Evolutionary conservation across 2,329 filamentous ascomycete species (phyloP).

Genomic region (Trichoderma pleuroti): DNA sequence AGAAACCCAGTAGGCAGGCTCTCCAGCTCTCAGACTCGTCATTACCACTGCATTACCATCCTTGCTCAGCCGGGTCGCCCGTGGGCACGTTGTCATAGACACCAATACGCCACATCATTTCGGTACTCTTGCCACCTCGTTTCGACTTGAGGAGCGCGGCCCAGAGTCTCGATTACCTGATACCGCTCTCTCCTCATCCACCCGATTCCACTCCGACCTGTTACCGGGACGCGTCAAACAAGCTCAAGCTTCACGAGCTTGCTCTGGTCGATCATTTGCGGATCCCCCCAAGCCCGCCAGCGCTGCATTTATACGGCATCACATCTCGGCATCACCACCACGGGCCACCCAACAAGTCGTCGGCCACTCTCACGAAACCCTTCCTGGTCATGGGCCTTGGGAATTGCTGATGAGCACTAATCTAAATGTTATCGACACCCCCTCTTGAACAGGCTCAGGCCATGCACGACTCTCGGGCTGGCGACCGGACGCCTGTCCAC

Average conservation of each 20-base stretch:
- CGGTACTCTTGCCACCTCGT: slow-evolving; percentile 18
- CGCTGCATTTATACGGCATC: not conserved
- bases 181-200: not conserved
- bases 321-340: not conserved
- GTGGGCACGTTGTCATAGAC: not conserved
- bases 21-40: slow-evolving; percentile 1
- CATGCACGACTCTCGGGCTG: slow-evolving; percentile 35
- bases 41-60: not conserved
- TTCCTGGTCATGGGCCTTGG: slow-evolving; percentile 4
- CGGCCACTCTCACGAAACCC: not conserved
- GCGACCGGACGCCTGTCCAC: slow-evolving; percentile 37
- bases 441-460: slow-evolving; percentile 18
- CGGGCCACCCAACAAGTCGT: not conserved
- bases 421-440: slow-evolving; percentile 16
- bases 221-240: not conserved
- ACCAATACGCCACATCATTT: slow-evolving; percentile 17
- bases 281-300: not conserved
- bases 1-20: not conserved
- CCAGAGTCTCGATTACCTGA: not conserved
- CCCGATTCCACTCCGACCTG: not conserved
- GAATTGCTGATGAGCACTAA: slow-evolving; percentile 6
- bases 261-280: not conserved
- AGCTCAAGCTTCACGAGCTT: not conserved
- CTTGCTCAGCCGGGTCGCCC: not conserved
- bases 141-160: not conserved